A percentile compares a stretch with the other conserved stretches of the same genome.
Evolutionary conservation across 257 asterid species (phyloP).

Genomic region (Solanum pinnatisectum): DNA sequence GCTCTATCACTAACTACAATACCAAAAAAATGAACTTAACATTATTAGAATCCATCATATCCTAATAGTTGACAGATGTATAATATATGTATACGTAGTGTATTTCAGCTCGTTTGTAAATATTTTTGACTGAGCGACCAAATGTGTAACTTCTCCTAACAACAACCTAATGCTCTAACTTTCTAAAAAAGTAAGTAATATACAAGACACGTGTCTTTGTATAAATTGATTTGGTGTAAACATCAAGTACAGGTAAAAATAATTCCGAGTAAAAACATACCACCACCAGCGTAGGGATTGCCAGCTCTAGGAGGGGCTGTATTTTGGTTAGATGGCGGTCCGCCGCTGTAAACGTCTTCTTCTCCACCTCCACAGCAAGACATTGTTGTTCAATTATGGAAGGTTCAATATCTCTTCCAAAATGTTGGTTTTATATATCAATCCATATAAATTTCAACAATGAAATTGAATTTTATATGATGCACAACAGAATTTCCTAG

Average conservation of each 20-base stretch:
- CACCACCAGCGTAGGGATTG: constrained; percentile 56
- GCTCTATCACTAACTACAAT: constrained; percentile 43
- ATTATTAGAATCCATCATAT: not conserved
- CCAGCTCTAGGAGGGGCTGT: constrained; percentile 60
- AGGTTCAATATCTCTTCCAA: not conserved
- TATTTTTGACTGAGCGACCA: not conserved
- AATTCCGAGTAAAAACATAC: constrained; percentile 1
- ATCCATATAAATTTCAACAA: not conserved
- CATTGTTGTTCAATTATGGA: constrained; percentile 22
- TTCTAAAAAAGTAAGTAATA: not conserved
- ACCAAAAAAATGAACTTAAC: not conserved
- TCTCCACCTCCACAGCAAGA: constrained; percentile 82
- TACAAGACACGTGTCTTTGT: not conserved
- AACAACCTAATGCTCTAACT: not conserved
- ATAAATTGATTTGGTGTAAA: not conserved
- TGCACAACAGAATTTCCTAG: not conserved
- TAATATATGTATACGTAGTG: not conserved
- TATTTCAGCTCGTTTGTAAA: not conserved
- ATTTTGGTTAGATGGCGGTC: constrained; percentile 55
- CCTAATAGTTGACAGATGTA: not conserved
- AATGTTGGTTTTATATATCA: not conserved
- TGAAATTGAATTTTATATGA: not conserved
- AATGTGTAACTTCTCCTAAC: not conserved
- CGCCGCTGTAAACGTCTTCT: constrained; percentile 39
- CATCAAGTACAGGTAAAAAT: not conserved